Base-by-base conservation (phyloP, 140 eudicot species). In the Oenanthe javanica region DNA sequence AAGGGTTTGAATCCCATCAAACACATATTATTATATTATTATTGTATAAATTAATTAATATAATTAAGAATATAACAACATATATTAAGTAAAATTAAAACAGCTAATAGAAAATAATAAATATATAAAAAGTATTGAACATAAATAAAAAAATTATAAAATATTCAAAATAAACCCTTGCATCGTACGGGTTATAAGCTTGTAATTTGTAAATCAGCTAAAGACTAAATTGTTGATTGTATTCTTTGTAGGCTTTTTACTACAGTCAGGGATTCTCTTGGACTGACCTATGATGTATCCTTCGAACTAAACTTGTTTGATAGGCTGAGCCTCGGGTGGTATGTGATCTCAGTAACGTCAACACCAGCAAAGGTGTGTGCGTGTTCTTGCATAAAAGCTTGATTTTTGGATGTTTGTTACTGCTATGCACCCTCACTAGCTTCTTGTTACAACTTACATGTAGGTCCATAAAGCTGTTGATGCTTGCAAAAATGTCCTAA, bases 401-500 rank as follows among this genome's bases (percentile, higher is more conserved):
- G 55, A 61, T 47, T 73, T 38, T 70, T 19, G 15, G 57, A 27
- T 79, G 6, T 50, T 49, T 82, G 12, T 16, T 4, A 45, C 49
- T 45, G 47, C 25, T 49, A 79, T 73, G 52, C 38, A 43, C 77
- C 61, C 61, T 83, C 69, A 82, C 67, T 9, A n/a, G 21, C 77
- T 50, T 71, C 80, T 13, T 75, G 79, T 81, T 36, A 13, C 71
- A 72, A 61, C 66, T 12, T 42, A 31, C 72, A 16, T 85, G 16
- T 88, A 94, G 97, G 97, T 92, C 52, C 96, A 90, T 76, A 91
- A 91, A 86, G 99, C 99, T 72, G 99, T 95, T 86, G 99, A 92
- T 86, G 99, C 99, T 73, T 95, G 99, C 93, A 95, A 92, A 85
- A 81, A 80, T 85, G 99, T 95, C 75, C 92, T 95, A 47, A 87